Conservation (phyloP, 2,329 filamentous ascomycete genomes). For the Stagonosporopsis tanaceti region DNA sequence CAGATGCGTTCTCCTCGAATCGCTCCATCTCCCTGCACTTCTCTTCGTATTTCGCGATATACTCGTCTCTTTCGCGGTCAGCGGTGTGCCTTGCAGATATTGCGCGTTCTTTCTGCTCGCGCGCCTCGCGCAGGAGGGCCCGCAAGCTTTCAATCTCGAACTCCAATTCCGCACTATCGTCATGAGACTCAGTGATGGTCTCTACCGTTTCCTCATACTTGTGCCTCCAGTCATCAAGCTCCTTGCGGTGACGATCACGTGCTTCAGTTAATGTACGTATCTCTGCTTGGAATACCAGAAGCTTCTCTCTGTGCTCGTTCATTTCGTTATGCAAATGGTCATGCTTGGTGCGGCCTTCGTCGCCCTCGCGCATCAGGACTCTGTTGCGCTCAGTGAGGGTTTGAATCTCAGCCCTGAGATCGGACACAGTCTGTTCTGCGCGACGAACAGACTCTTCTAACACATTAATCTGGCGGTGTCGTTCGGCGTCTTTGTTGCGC, state of each 20-base stretch:
- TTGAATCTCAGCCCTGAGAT: constrained; percentile 26
- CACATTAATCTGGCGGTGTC: constrained; percentile 26
- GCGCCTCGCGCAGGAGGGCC: constrained; percentile 30
- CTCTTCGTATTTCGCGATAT: constrained; percentile 33
- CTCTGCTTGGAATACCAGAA: constrained; percentile 31
- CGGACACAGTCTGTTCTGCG: constrained; percentile 24
- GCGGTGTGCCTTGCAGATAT: constrained; percentile 31
- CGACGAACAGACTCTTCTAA: constrained; percentile 35
- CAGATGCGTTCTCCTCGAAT: constrained; percentile 28
- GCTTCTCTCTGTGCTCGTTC: constrained; percentile 23
- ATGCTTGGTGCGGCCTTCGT: constrained; percentile 29
- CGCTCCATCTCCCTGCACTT: constrained; percentile 37
- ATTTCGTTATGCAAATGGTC: constrained; percentile 25
- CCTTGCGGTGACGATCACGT: constrained; percentile 29
- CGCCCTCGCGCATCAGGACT: constrained; percentile 26
- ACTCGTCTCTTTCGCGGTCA: constrained; percentile 36
- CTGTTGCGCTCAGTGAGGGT: constrained; percentile 31
- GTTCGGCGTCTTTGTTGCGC: constrained; percentile 25
- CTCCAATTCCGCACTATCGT: constrained; percentile 31
- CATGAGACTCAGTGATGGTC: constrained; percentile 32
- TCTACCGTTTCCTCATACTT: constrained; percentile 36
- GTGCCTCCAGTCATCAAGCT: constrained; percentile 33
- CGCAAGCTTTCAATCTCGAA: constrained; percentile 35
- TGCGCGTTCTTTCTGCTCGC: constrained; percentile 36
- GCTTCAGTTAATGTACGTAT: constrained; percentile 29